Base-by-base conservation (phyloP, 2,329 filamentous ascomycete genomes). In the Alternaria viburni region DNA sequence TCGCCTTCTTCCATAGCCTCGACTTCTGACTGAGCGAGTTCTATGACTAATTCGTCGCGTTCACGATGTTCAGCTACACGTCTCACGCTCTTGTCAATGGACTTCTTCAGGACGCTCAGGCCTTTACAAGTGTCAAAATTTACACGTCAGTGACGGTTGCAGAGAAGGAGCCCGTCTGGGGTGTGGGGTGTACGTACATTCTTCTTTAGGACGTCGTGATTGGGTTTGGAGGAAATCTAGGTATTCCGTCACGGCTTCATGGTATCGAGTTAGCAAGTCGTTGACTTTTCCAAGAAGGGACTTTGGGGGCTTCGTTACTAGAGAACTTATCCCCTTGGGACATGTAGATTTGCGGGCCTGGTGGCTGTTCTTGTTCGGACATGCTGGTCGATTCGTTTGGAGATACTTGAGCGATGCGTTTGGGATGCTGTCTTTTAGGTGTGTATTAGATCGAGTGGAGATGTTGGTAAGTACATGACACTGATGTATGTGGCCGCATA, bases 391-490 rank as follows among this genome's bases (percentile, higher is more conserved):
- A 17, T 1, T 19, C 1, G 10, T 28, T 50, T 21, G 36, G 4
- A 19, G 15, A 43, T 17, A 17, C 36, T 43, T 43, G n/a, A 43
- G 15, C 17, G 36, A 32, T 32, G 12, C 12, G 30, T 32, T 7
- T 2, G 32, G 32, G 6, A 36, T 36, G 32, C 6, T 36, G 32
- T n/a, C 32, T 9, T 36, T 0, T 5, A 5, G 32, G 32, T 36
- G 32, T 36, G 32, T 5, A 9, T 1, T 0, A 9, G 32, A 36
- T n/a, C 6, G 32, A 36, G 32, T 36, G 0, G 9, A 0, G 32
- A 36, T 36, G 7, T 10, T n/a, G 32, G 7, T 0, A 36, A n/a
- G 15, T 0, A 36, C 1, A 0, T n/a, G 13, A 36, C 15, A 2
- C 32, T 36, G 32, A 1, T 36, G 1, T 36, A n/a, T 36, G 32